Percentiles rank a stretch among this genome's conserved stretches.
Conservation (phyloP, 176 grass and related monocot genomes). For the Triticum urartu region DNA sequence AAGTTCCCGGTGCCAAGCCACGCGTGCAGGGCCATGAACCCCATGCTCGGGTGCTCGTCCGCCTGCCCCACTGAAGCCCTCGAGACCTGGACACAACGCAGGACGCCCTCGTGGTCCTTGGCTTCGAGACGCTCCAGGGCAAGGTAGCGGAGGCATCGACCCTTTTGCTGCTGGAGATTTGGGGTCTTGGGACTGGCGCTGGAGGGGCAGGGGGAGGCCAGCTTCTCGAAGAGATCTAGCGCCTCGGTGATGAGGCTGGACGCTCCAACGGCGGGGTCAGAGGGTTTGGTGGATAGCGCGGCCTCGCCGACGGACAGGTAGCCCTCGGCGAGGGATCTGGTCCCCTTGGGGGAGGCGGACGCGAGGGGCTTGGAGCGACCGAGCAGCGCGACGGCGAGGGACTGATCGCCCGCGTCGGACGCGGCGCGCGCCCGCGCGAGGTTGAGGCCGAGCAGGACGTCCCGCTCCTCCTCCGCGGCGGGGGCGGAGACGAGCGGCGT, state of each 20-base stretch:
- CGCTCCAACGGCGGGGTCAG: conserved; percentile 44
- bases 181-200: conserved; percentile 29
- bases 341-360: conserved; percentile 35
- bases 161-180: conserved; percentile 55
- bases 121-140: conserved; percentile 65
- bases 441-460: conserved; percentile 58
- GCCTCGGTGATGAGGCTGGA: conserved; percentile 82
- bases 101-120: conserved; percentile 72
- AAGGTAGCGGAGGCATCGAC: conserved; percentile 72
- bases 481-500: conserved; percentile 59
- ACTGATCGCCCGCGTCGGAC: conserved; percentile 51
- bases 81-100: conserved; percentile 57
- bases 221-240: conserved; percentile 86
- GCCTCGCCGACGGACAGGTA: conserved; percentile 65
- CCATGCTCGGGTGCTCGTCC: conserved; percentile 77
- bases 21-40: conserved; percentile 57
- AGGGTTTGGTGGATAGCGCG: conserved; percentile 44
- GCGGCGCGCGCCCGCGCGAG: conserved; percentile 67
- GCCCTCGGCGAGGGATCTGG: conserved; percentile 59
- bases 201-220: conserved; percentile 32
- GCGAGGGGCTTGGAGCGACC: conserved; percentile 72
- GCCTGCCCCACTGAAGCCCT: conserved; percentile 32
- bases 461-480: conserved; percentile 43
- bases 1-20: conserved; percentile 62
- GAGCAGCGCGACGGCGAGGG: conserved; percentile 74